Base-by-base conservation (phyloP, 352 stramenopile genomes). In the Globisporangium nunn region DNA sequence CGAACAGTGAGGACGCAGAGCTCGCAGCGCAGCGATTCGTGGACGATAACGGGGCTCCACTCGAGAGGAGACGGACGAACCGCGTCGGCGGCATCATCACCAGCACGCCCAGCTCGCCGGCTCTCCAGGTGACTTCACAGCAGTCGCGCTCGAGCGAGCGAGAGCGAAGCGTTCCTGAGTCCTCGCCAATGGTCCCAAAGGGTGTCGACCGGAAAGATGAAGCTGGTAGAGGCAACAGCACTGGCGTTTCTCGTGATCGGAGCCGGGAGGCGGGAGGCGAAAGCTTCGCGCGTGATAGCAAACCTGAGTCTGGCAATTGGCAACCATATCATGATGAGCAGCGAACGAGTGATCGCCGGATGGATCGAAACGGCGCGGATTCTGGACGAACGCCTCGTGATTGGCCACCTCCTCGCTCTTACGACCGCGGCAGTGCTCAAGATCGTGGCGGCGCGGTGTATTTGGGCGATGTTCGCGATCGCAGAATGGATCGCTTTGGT, bases 1-100 rank as follows among this genome's bases (percentile, higher is more conserved):
- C 71, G 43, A 83, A 87, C 48, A 70, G 70, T 7, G 76, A 84
- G 49, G 76, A 80, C 41, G 70, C 70, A 3, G 65, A 71, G 39
- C 59, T 64, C 50, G 76, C 76, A 33, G 66, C 68, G 15, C 52
- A 66, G 31, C 53, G 59, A 17, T 81, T 81, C 54, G 52, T 53
- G 18, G 76, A 87, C 46, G 76, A 87, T 43, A 39, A 56, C 18
- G 72, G 75, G 2, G 44, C 67, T 37, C 66, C 63, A 3, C 48
- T 87, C 41, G 62, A 81, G 51, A 56, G 72, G 39, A 72, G 63
- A 49, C 61, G 62, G n/a, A 63, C 61, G 8, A 61, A 74, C 31
- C 75, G 69, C 50, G 70, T 74, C n/a, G 74, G 74, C 40, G 59
- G 68, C 12, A 61, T 61, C 6, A 60, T 84, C 44, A 43, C 49